Percentiles rank a stretch among this genome's conserved stretches.
phyloP scores from a whole-genome alignment of 176 grass and related monocot genomes.

The Hordeum vulgare region MorexV3_pseudomolecules_assembly NC_058522.1:543690193-543690692 shows the following conservation, averaged over 20 bases:
- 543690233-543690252: too few species aligned
- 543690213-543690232: too few species aligned
- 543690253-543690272: too few species aligned
- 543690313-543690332: too few species aligned
- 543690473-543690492: background rate
- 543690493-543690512: background rate
- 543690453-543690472: slow-evolving; percentile 5
- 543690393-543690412: background rate
- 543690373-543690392: background rate
- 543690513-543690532: slow-evolving; percentile 1
- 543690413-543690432: background rate
- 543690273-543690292: too few species aligned
- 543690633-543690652: slow-evolving; percentile 23
- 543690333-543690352: too few species aligned
- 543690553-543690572: slow-evolving; percentile 44
- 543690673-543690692: background rate
- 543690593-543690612: slow-evolving; percentile 46
- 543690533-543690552: background rate
- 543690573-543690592: slow-evolving; percentile 15
- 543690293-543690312: too few species aligned
- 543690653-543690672: background rate
- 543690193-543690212: too few species aligned
- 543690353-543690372: background rate
- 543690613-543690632: slow-evolving; percentile 8
- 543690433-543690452: background rate